Percentiles rank a stretch among this genome's conserved stretches.
Evolutionary conservation across 2,329 filamentous ascomycete species (phyloP).

Genomic region (Blastomyces parvus): DNA sequence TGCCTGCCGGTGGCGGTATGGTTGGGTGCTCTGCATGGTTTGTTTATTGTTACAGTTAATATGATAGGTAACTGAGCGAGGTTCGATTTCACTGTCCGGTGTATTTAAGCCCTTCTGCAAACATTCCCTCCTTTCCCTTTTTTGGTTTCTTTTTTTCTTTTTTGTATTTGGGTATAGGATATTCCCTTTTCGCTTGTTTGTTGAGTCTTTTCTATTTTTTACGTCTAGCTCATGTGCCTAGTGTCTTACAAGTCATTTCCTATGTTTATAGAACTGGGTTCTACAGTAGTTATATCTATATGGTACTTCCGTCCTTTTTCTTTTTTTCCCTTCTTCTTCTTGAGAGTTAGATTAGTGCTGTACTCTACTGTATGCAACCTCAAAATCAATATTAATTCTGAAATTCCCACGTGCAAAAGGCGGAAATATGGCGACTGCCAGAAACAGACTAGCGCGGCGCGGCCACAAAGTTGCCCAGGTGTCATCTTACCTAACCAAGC

Average conservation of each 20-base stretch:
- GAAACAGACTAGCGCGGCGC: slow-evolving; percentile 1
- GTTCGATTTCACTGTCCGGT: not conserved
- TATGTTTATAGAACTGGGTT: not conserved
- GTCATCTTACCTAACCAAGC: slow-evolving; percentile 3
- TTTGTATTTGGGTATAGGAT: not conserved
- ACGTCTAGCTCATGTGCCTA: not conserved
- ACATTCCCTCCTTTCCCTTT: not conserved
- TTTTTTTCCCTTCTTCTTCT: no score
- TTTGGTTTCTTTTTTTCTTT: not conserved
- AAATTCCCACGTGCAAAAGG: not conserved
- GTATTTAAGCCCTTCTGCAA: not conserved
- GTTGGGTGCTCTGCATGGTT: not conserved
- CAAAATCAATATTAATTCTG: no score
- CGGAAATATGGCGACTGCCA: not conserved
- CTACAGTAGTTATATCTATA: not conserved
- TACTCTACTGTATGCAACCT: no score
- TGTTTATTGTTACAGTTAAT: slow-evolving; percentile 5
- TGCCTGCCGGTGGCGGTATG: not conserved
- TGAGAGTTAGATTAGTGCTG: no score
- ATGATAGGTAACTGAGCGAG: not conserved
- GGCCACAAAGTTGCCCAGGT: slow-evolving; percentile 7
- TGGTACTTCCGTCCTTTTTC: not conserved
- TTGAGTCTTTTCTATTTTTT: not conserved
- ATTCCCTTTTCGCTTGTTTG: not conserved
- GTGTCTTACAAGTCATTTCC: not conserved